Evolutionary conservation across 169 alveolate species (phyloP), one percentile per base, ranked within the genome.

Genomic region (Cryptosporidium bovis): DNA sequence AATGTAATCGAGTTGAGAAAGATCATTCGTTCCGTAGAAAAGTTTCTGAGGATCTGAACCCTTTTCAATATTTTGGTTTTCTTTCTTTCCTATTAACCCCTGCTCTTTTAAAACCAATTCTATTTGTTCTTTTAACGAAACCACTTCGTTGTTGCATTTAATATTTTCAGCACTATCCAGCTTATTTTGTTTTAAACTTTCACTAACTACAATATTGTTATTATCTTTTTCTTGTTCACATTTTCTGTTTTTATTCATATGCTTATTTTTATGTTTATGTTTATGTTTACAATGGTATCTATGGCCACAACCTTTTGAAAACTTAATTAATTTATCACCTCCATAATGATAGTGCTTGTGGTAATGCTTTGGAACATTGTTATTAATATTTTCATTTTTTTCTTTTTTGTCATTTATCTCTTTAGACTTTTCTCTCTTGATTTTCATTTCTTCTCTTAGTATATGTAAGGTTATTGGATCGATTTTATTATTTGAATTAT

Each of bases 381-480:
- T 36, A 20, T 62, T 62, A 7, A 53, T n/a, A n/a, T 53, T 20
- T n/a, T 53, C 33, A 53, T 53, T n/a, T 13, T 53, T 53, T 53
- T 53, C 29, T 53, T 53, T 53, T 53, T n/a, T n/a, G 12, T 5
- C 6, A 53, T 53, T 53, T 7, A 53, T n/a, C 18, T 55, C 18
- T 33, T 50, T 51, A 10, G 18, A 48, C 27, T 55, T 69, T 7
- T 40, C 56, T 29, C 60, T 40, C 51, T 64, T 69, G 7, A 69
- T n/a, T 13, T 31, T 69, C 29, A 33, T 77, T 62, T 77, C 87
- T 62, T 77, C 87, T 8, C 16, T 60, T 7, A 77, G 36, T 6
- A 77, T 77, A 77, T 77, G 87, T 29, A 77, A 12, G 24, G 87
- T 58, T 46, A 77, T 77, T 44, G 87, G 87, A 60, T 77, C 87